These are phyloP conservation scores for Pseudocercospora fuligena DNA, from an alignment of 2,329 filamentous ascomycete species.

Conservation along the genomic window DNA sequence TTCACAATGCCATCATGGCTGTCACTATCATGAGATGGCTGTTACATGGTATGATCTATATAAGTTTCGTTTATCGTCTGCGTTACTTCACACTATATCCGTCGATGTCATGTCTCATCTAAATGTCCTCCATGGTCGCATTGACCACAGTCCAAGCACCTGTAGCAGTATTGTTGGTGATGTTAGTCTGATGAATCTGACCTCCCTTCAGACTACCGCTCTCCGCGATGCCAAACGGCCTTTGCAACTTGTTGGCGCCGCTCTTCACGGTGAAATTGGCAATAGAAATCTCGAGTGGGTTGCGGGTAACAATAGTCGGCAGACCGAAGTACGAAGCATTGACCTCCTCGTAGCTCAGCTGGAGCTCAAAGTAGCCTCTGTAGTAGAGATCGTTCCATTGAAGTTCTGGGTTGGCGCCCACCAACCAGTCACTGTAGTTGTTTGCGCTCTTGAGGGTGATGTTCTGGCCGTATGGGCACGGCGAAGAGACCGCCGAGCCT, in stretches of 20 bases:
- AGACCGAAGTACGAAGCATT: slow-evolving; percentile 69
- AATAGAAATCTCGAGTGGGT: slow-evolving; percentile 67
- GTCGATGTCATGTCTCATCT: slow-evolving; percentile 4
- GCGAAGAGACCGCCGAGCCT: slow-evolving; percentile 68
- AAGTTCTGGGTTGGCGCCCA: slow-evolving; percentile 63
- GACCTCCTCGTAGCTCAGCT: slow-evolving; percentile 61
- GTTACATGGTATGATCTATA: neutral
- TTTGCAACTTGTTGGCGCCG: slow-evolving; percentile 63
- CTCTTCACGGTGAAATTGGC: slow-evolving; percentile 71
- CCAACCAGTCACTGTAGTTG: slow-evolving; percentile 50
- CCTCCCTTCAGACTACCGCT: slow-evolving; percentile 62
- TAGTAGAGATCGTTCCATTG: slow-evolving; percentile 78
- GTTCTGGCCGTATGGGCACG: slow-evolving; percentile 63
- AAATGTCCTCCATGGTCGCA: slow-evolving; percentile 25
- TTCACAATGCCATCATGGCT: neutral
- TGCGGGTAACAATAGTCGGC: slow-evolving; percentile 64
- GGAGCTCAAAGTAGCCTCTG: slow-evolving; percentile 72
- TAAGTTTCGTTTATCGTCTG: neutral
- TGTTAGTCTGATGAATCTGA: slow-evolving; percentile 42
- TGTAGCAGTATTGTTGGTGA: slow-evolving; percentile 43
- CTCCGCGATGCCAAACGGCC: slow-evolving; percentile 59
- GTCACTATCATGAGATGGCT: neutral
- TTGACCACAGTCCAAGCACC: slow-evolving; percentile 30
- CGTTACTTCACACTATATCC: neutral
- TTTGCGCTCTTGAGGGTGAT: slow-evolving; percentile 60